Base-by-base conservation (phyloP, 768 basidiomycete species). In the Phaeotremella fagi region DNA sequence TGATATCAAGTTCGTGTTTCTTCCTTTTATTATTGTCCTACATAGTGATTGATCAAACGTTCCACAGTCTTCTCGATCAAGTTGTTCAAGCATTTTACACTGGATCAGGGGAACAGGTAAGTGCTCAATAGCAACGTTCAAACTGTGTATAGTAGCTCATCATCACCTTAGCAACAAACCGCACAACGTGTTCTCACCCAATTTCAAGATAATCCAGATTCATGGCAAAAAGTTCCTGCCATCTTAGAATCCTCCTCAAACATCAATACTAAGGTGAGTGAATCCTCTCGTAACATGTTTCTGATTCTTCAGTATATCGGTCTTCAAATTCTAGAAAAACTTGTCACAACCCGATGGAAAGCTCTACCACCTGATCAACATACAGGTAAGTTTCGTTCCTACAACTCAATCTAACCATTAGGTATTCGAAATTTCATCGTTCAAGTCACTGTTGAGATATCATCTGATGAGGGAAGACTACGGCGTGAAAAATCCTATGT, bases 391-490 rank as follows among this genome's bases (percentile, higher is more conserved):
- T 45, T 18, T 58, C 42, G 26, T 48, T 45, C 41, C 41, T 22
- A 42, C 27, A 50, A 15, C 44, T 1, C 20, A 38, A 31, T 46
- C 31, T 24, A 11, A 29, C 23, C 42, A 50, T 24, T 52, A 73
- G 94, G 94, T 48, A 98, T 99, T 59, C 84, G 92, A 53, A 98
- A 98, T 76, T 99, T 98, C 64, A 83, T 99, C 63, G 89, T 97
- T 46, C 87, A 86, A 20, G 81, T 91, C 38, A 94, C 87, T 9
- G 89, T 98, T 61, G 90, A 92, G 72, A 84, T 88, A 20, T 87
- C 92, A 47, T 89, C 89, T 2, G 94, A 98, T 75, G 94, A 98
- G 73, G 77, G 80, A 18, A 80, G 83, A 20, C 81, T 94, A 79
- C 83, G 88, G 59, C 86, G 87, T 75, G 90, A 98, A 79, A 97